Evolutionary conservation across 306 rosid species (phyloP).

Genomic region (Lathyrus oleraceus): DNA sequence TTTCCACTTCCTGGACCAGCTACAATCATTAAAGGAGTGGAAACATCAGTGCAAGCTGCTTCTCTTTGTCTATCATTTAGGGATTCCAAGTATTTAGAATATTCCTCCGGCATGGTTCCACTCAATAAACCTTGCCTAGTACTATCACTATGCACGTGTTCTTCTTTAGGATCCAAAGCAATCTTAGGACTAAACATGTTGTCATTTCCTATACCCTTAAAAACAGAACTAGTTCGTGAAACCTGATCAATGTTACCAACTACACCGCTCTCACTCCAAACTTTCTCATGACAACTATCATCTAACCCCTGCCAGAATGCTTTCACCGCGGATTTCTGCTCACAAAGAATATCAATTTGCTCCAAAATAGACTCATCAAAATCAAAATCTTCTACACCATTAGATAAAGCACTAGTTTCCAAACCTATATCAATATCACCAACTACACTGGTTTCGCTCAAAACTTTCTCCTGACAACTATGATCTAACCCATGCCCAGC

Average conservation of each 20-base stretch:
- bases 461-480: constrained; percentile 13
- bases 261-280: constrained; percentile 25
- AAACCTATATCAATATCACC: constrained; percentile 23
- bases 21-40: constrained; percentile 75
- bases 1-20: constrained; percentile 99
- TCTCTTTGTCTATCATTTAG: constrained; percentile 83
- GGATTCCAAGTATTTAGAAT: constrained; percentile 58
- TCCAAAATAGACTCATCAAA: constrained; percentile 3
- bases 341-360: constrained; percentile 64
- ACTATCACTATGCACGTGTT: constrained; percentile 19
- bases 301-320: constrained; percentile 30
- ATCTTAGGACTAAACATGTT: constrained; percentile 32
- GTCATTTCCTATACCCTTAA: constrained; percentile 34
- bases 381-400: constrained; percentile 34
- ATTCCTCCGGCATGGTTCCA: constrained; percentile 73
- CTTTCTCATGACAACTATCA: constrained; percentile 7
- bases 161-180: constrained; percentile 36
- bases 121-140: constrained; percentile 23
- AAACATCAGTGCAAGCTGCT: constrained; percentile 81
- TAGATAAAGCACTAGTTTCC: constrained; percentile 21
- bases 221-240: constrained; percentile 21
- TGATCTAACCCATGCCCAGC: constrained; percentile 26
- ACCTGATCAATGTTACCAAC: constrained; percentile 24
- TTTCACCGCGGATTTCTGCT: constrained; percentile 54
- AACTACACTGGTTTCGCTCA: constrained; percentile 14